Percentiles rank a stretch among this genome's conserved stretches.
phyloP scores from a whole-genome alignment of 768 basidiomycete species.

The Leccinum imitatum region DNA sequence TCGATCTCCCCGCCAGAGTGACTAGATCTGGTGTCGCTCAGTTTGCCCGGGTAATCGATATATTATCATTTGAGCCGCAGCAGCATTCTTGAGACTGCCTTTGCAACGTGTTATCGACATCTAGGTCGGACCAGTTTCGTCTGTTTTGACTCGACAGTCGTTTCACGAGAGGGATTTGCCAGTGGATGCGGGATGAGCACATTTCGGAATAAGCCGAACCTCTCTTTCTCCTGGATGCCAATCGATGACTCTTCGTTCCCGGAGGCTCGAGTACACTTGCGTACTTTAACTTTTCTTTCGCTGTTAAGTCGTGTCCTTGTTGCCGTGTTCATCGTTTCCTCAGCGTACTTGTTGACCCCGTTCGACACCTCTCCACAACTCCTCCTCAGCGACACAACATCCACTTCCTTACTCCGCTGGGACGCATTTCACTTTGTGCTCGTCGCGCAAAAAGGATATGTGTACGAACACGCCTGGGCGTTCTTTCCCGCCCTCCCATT shows the following conservation, averaged over 20 bases:
- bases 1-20: no score
- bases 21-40: no score
- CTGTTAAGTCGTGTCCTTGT: constrained; percentile 21
- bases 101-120: no score
- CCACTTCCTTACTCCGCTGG: constrained; percentile 67
- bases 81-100: no score
- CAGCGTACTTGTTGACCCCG: constrained; percentile 20
- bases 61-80: no score
- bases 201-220: not conserved
- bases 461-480: constrained; percentile 83
- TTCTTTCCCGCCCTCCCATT: constrained; percentile 74
- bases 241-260: not conserved
- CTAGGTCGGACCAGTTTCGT: no score
- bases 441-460: constrained; percentile 58
- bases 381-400: constrained; percentile 6
- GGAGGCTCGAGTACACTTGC: constrained; percentile 16
- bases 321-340: constrained; percentile 19
- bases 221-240: not conserved
- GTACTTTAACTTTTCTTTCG: constrained; percentile 23
- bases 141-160: no score
- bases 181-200: no score
- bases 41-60: no score
- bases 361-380: constrained; percentile 32
- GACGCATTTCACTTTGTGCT: constrained; percentile 80
- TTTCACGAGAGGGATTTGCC: no score